A percentile compares a stretch with the other conserved stretches of the same genome.
Evolutionary conservation across 2,329 filamentous ascomycete genomes (phyloP).

Genomic region (Nemania sp.): DNA sequence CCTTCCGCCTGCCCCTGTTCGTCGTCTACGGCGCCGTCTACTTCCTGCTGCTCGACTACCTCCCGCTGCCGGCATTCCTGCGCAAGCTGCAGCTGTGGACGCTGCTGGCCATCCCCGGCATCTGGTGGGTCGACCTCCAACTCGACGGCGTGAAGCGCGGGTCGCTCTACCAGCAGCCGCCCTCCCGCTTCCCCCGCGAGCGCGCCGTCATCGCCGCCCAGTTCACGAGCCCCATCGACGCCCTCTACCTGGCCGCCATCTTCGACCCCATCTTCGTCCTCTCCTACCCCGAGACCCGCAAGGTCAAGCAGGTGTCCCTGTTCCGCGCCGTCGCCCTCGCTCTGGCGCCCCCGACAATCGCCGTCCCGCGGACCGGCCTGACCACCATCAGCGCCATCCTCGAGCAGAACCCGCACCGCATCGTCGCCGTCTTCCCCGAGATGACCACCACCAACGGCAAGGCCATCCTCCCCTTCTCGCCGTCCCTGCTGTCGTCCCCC

Average conservation of each 20-base stretch:
- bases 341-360: constrained; percentile 57
- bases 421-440: constrained; percentile 89
- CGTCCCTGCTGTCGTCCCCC: constrained; percentile 71
- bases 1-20: constrained; percentile 79
- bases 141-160: constrained; percentile 96
- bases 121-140: constrained; percentile 99
- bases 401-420: constrained; percentile 69
- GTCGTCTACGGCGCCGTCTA: constrained; percentile 69
- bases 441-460: constrained; percentile 93
- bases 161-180: constrained; percentile 75
- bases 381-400: constrained; percentile 68
- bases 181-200: constrained; percentile 74
- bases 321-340: constrained; percentile 75
- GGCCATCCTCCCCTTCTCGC: constrained; percentile 83
- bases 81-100: constrained; percentile 89
- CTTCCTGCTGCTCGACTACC: constrained; percentile 80
- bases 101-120: constrained; percentile 83
- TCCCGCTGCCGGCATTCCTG: constrained; percentile 65
- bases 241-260: constrained; percentile 90
- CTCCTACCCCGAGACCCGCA: constrained; percentile 74
- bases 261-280: constrained; percentile 95
- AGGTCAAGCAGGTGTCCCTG: constrained; percentile 78
- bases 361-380: constrained; percentile 51
- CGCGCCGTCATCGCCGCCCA: constrained; percentile 86
- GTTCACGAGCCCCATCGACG: constrained; percentile 90